Conservation (phyloP, 306 rosid species). For the Cucumis melo region DNA sequence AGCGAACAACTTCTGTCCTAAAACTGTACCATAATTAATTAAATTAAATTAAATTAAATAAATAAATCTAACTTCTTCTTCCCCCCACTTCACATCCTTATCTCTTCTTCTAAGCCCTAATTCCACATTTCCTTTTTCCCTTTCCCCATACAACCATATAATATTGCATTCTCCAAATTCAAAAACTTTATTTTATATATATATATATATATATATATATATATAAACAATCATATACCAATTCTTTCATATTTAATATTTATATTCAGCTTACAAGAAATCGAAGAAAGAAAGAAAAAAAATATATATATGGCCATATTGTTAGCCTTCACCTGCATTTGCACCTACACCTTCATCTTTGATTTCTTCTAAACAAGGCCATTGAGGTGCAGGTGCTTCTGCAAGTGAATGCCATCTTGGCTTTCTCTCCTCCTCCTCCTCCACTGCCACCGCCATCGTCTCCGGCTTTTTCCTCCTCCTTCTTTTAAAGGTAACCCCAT, state of each 20-base stretch:
- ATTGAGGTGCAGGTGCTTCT: slow-evolving; percentile 5
- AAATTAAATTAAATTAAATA: background rate
- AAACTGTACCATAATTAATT: background rate
- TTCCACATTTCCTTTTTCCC: background rate
- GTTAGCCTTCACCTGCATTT: slow-evolving; percentile 9
- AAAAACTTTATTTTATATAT: background rate
- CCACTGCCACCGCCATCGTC: background rate
- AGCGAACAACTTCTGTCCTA: background rate
- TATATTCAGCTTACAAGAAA: too few species aligned
- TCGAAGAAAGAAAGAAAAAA: background rate
- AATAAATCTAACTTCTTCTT: background rate
- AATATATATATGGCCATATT: background rate
- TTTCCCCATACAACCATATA: background rate
- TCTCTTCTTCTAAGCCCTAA: background rate
- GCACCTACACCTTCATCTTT: slow-evolving; percentile 11
- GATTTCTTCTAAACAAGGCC: background rate
- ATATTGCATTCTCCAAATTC: background rate
- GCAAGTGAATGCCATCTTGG: slow-evolving; percentile 10
- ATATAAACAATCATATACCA: too few species aligned
- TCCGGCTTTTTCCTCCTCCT: background rate
- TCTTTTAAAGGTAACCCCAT: background rate
- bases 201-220: too few species aligned
- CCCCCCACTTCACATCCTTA: background rate
- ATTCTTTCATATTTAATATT: too few species aligned
- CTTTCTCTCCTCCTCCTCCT: background rate